Base-by-base conservation (phyloP, 148 eudicot species). In the Cornus kousa region DNA sequence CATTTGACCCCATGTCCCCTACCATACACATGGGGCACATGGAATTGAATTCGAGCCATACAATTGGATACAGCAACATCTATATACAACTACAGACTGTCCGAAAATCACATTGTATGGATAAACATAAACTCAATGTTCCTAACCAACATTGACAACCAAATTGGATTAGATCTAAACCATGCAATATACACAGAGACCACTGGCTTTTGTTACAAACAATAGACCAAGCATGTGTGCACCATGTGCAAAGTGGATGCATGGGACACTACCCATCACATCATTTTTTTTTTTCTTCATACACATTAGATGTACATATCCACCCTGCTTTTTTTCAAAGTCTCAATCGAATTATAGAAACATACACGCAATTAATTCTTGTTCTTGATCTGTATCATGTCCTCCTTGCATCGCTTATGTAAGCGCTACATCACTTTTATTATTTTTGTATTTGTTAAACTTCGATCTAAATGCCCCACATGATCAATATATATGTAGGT, bases 231-330 rank as follows among this genome's bases (percentile, higher is more conserved):
- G 14, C 74, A 50, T 46, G 74, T 37, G 48, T 23, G 19, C 48
- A 19, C 60, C 74, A 72, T 72, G 74, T 72, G 74, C 73, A 46
- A 9, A 50, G 35, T 23, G 60, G 62, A 72, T 23, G 37, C 74
- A 72, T 72, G 74, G 55, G 32, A 17, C 35, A 72, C 62, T 33
- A 19, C 66, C 24, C 74, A 24, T 72, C 74, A 50, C 62, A 48
- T 46, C 74, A 72, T 48, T 19, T 16, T 19, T 57, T 19, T 33
- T 8, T 9, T 19, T 46, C 2, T 71, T 9, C 6, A 43, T 71
- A 22, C 9, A 3, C 35, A 0, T 3, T 46, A 12, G 48, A 48
- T 23, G 12, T 48, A 3, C 22, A 62, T 20, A 62, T 3, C 12
- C 59, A 14, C 59, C 13, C 59, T 53, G 17, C 1, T 53, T 53